phyloP scores from a whole-genome alignment of 2,329 filamentous ascomycete genomes.

The Scedosporium dehoogii region DNA sequence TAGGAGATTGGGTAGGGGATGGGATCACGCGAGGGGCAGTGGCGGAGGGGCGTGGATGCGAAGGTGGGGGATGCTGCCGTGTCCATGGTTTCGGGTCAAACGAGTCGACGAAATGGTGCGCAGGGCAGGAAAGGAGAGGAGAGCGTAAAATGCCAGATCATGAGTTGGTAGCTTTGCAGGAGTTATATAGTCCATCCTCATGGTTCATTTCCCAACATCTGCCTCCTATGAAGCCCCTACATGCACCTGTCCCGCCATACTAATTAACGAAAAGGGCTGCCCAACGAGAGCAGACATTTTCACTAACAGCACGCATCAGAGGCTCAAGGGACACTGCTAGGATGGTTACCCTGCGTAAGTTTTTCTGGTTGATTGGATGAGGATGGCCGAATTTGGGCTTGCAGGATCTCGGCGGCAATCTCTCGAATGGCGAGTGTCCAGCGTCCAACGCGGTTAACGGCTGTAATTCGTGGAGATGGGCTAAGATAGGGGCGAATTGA shows the following conservation, averaged over 20 bases:
- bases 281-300: neutral
- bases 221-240: neutral
- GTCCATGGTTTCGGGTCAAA: neutral
- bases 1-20: constrained; percentile 7
- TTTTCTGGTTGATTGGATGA: neutral
- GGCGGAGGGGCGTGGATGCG: constrained; percentile 3
- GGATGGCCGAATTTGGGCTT: neutral
- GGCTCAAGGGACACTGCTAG: neutral
- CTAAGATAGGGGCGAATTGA: too few species aligned
- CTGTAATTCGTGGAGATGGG: neutral
- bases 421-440: neutral
- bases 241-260: neutral
- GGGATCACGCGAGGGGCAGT: constrained; percentile 6
- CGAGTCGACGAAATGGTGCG: too few species aligned
- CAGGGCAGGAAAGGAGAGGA: too few species aligned
- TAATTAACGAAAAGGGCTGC: neutral
- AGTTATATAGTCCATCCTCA: too few species aligned
- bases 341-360: neutral
- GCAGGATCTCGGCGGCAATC: neutral
- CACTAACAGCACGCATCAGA: neutral
- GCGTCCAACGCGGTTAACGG: neutral
- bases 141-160: too few species aligned
- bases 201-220: neutral
- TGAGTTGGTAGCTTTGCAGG: too few species aligned
- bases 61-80: constrained; percentile 1